phyloP scores from a whole-genome alignment of 495 filamentous ascomycete genomes.

The Aspergillus nidulans region DNA sequence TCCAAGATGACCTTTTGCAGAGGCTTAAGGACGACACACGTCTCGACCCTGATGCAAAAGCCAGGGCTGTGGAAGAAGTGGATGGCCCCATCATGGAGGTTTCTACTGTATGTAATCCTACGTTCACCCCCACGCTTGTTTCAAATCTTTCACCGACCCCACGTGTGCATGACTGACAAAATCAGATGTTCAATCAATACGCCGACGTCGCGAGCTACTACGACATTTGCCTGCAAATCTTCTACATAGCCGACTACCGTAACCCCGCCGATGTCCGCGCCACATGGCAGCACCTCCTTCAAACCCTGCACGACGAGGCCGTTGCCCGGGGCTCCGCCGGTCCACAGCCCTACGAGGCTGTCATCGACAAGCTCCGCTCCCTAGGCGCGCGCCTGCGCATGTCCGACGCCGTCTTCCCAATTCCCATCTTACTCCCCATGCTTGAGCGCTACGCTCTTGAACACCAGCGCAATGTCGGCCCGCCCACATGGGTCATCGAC shows the following conservation, averaged over 20 bases:
- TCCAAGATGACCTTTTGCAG: slow-evolving; percentile 89
- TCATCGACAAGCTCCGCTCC: slow-evolving; percentile 67
- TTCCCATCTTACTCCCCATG: slow-evolving; percentile 60
- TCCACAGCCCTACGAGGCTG: slow-evolving; percentile 69
- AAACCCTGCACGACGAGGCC: slow-evolving; percentile 62
- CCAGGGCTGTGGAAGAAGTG: slow-evolving; percentile 58
- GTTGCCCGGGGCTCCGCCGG: slow-evolving; percentile 37
- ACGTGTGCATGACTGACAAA: slow-evolving; percentile 4
- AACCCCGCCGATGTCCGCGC: slow-evolving; percentile 72
- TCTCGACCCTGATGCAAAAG: slow-evolving; percentile 53
- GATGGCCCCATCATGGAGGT: slow-evolving; percentile 71
- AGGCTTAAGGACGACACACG: slow-evolving; percentile 68
- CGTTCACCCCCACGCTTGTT: not conserved
- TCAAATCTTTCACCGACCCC: not conserved
- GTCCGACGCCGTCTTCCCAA: slow-evolving; percentile 74
- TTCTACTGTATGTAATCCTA: slow-evolving; percentile 57
- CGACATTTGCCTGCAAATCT: slow-evolving; percentile 89
- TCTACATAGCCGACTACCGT: slow-evolving; percentile 80
- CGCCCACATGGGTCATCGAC: slow-evolving; percentile 76
- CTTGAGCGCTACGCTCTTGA: slow-evolving; percentile 75
- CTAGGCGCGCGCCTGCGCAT: slow-evolving; percentile 75
- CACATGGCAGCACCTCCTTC: slow-evolving; percentile 81
- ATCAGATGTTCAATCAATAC: slow-evolving; percentile 82
- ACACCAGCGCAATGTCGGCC: slow-evolving; percentile 60
- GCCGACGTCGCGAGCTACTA: slow-evolving; percentile 85